These are phyloP conservation scores for Beauveria caledonica DNA, from an alignment of 2,329 filamentous ascomycete genomes.

Conservation along the genomic window DNA sequence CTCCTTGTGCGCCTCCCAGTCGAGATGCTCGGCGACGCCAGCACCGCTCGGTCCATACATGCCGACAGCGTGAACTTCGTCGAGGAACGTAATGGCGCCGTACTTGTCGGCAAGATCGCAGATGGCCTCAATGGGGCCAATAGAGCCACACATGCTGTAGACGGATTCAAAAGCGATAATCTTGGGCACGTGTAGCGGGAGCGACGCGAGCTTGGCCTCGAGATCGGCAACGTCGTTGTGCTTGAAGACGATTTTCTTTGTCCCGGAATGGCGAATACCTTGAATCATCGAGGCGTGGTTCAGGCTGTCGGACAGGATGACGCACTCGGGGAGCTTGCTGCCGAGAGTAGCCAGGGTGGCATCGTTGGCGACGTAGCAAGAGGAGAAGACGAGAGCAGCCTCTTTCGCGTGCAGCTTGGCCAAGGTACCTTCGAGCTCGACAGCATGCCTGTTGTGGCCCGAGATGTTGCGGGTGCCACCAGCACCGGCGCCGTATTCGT, in stretches of 20 bases:
- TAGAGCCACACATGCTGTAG: conserved; percentile 98
- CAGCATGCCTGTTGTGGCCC: conserved; percentile 91
- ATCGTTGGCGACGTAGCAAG: conserved; percentile 97
- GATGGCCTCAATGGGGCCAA: conserved; percentile 91
- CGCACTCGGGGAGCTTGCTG: conserved; percentile 91
- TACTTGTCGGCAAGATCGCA: conserved; percentile 97
- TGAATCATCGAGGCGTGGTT: conserved; percentile 99
- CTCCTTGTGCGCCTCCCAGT: conserved; percentile 76
- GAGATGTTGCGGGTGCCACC: conserved; percentile 97
- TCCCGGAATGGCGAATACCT: conserved; percentile 93
- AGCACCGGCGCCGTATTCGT: conserved; percentile 89
- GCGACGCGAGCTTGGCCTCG: conserved; percentile 81
- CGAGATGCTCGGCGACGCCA: conserved; percentile 93
- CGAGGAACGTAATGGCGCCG: conserved; percentile 91
- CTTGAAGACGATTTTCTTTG: conserved; percentile 97
- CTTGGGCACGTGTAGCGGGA: conserved; percentile 81
- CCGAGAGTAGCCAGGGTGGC: conserved; percentile 94
- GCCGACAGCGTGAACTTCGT: conserved; percentile 97
- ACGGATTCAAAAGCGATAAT: conserved; percentile 99
- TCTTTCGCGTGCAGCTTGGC: conserved; percentile 90
- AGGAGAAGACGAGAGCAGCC: conserved; percentile 86
- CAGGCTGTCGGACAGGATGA: conserved; percentile 93
- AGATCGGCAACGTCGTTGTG: conserved; percentile 94
- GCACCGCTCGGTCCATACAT: conserved; percentile 97
- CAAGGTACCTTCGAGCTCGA: conserved; percentile 71